phyloP scores from a whole-genome alignment of 2,329 filamentous ascomycete species.

The Cyclaneusma minus region DNA sequence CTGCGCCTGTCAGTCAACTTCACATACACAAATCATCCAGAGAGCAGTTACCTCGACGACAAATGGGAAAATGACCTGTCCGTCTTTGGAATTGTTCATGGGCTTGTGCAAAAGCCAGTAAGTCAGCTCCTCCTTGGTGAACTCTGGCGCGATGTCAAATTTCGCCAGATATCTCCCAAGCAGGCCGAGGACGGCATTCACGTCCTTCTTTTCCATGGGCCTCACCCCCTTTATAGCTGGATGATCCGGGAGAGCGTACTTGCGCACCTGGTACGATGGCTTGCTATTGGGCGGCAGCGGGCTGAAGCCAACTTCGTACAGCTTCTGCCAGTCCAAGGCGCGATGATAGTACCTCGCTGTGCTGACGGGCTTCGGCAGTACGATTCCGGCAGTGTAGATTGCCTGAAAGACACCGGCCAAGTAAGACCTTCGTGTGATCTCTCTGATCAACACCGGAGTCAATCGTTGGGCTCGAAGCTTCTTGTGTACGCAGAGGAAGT shows the following conservation, averaged over 20 bases:
- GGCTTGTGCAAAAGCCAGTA: conserved; percentile 77
- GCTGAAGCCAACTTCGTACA: conserved; percentile 89
- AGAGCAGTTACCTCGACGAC: conserved; percentile 54
- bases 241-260: conserved; percentile 65
- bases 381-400: conserved; percentile 84
- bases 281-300: conserved; percentile 73
- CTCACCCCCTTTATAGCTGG: conserved; percentile 64
- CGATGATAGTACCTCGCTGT: conserved; percentile 94
- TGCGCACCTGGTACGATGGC: conserved; percentile 68
- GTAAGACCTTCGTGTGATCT: conserved; percentile 88
- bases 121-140: conserved; percentile 62
- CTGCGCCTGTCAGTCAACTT: conserved; percentile 30
- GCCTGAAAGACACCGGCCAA: conserved; percentile 79
- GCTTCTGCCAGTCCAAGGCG: conserved; percentile 86
- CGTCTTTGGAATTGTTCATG: conserved; percentile 36
- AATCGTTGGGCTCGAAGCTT: conserved; percentile 89
- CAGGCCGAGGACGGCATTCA: conserved; percentile 59
- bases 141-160: conserved; percentile 74
- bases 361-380: conserved; percentile 81
- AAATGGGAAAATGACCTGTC: conserved; percentile 87
- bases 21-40: no score
- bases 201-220: conserved; percentile 63
- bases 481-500: conserved; percentile 97
- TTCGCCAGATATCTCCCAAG: conserved; percentile 63
- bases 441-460: conserved; percentile 89